Evolutionary conservation across 176 grass and related monocot genomes (phyloP).

Genomic region (maize (Zea mays)): Zm-B73-REFERENCE-NAM-5.0 NC_050097.1:136861501-136862000

Average conservation of each 20-base stretch:
- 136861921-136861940: not conserved
- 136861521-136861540: not conserved
- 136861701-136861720: not conserved
- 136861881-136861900: conserved; percentile 58
- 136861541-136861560: conserved; percentile 1
- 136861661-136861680: not conserved
- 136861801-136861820: conserved; percentile 45
- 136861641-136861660: not conserved
- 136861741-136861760: not conserved
- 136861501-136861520: conserved; percentile 8
- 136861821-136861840: conserved; percentile 86
- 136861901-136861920: not conserved
- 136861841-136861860: conserved; percentile 89
- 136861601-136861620: not conserved
- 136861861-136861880: conserved; percentile 93
- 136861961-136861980: conserved; percentile 38
- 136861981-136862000: conserved; percentile 90
- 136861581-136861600: not conserved
- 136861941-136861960: not conserved
- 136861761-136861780: conserved; percentile 7
- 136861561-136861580: conserved; percentile 3
- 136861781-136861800: not conserved
- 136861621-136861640: not conserved
- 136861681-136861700: not conserved
- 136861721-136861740: not conserved